Conservation (phyloP, 768 basidiomycete species). For the Leccinum disarticulatum region DNA sequence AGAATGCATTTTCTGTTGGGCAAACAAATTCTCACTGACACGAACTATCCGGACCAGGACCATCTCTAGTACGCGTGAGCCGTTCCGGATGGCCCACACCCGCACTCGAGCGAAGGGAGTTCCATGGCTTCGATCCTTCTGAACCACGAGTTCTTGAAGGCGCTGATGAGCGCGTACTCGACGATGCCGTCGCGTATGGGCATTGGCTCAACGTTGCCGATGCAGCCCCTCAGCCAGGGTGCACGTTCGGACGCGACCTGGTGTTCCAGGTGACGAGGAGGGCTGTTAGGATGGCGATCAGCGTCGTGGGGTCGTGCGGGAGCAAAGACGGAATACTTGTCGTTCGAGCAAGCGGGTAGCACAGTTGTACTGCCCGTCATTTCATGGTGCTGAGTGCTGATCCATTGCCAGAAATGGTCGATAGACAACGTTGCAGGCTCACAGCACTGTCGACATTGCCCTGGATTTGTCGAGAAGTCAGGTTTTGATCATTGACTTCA, state of each 20-base stretch:
- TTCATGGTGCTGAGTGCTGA: constrained; percentile 79
- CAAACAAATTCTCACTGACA: constrained; percentile 66
- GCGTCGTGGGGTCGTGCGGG: constrained; percentile 24
- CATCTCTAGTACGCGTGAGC: constrained; percentile 94
- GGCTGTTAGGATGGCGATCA: constrained; percentile 33
- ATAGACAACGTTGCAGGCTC: constrained; percentile 54
- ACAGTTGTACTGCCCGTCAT: constrained; percentile 56
- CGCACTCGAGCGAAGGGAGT: constrained; percentile 80
- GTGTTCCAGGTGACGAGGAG: constrained; percentile 98
- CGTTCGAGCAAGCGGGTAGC: constrained; percentile 62
- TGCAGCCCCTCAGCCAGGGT: constrained; percentile 83
- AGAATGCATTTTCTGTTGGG: constrained; percentile 80
- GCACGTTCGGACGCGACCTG: constrained; percentile 56
- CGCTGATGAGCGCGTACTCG: constrained; percentile 91
- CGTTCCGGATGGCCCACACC: constrained; percentile 91
- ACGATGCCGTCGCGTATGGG: constrained; percentile 72
- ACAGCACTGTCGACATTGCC: constrained; percentile 61
- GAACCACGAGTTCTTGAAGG: constrained; percentile 88
- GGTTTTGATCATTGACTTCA: constrained; percentile 51
- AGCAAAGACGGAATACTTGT: constrained; percentile 67
- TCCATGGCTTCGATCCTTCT: constrained; percentile 74
- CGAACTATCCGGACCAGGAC: constrained; percentile 80
- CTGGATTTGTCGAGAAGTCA: constrained; percentile 88
- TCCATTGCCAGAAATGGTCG: constrained; percentile 98
- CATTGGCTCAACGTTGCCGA: constrained; percentile 86